phyloP scores from a whole-genome alignment of 2,329 filamentous ascomycete genomes.

The Alternaria ethzedia region DNA sequence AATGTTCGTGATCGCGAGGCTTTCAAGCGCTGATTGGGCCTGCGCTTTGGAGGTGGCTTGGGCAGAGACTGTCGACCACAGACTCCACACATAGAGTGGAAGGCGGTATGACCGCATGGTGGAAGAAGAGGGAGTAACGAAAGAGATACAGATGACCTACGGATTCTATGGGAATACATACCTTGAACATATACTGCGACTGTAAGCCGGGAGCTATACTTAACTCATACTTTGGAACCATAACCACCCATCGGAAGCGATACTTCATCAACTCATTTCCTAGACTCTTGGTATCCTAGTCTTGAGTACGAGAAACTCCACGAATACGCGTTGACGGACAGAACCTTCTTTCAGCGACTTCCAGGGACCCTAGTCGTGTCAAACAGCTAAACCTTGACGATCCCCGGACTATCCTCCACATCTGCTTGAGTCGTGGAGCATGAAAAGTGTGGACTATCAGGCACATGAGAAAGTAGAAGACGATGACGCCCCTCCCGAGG shows the following conservation, averaged over 20 bases:
- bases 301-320: constrained; percentile 5
- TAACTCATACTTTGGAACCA: neutral
- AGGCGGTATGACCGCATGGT: constrained; percentile 14
- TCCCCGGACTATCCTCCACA: constrained; percentile 1
- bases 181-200: constrained; percentile 1
- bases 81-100: constrained; percentile 6
- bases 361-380: neutral
- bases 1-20: constrained; percentile 38
- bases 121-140: neutral
- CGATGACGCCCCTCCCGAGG: constrained; percentile 1
- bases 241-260: neutral
- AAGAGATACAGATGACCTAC: neutral
- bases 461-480: neutral
- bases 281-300: neutral
- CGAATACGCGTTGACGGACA: constrained; percentile 6
- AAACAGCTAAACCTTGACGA: neutral
- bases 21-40: constrained; percentile 18
- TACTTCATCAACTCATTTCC: neutral
- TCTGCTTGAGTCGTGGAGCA: neutral
- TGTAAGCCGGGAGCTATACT: neutral
- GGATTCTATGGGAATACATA: neutral
- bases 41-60: constrained; percentile 2
- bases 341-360: neutral
- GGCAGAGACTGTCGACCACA: constrained; percentile 8
- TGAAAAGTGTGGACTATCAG: neutral